A percentile compares a stretch with the other conserved stretches of the same genome.
Conservation (phyloP, 116 monocot species). For the Posidonia oceanica region DNA sequence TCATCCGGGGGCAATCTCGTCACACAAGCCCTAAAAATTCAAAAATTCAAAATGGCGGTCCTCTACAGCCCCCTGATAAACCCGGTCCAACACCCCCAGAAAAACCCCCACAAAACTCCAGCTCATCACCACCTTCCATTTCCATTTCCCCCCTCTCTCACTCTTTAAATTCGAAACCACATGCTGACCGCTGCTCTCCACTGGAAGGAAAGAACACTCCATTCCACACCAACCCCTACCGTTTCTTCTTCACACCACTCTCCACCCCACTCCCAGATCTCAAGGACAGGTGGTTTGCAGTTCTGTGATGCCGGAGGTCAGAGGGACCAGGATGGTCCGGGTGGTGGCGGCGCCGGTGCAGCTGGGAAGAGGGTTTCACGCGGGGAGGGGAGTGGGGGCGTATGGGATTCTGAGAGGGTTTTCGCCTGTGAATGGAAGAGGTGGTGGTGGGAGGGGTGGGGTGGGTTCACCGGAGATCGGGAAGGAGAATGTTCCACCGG, state of each 20-base stretch:
- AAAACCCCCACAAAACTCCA: neutral
- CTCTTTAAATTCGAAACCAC: too few relatives aligned
- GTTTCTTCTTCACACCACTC: too few relatives aligned
- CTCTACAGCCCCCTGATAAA: neutral
- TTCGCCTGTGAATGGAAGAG: neutral
- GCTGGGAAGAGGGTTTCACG: neutral
- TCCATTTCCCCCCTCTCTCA: too few relatives aligned
- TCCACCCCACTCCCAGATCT: too few relatives aligned
- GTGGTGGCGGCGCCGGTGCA: too few relatives aligned
- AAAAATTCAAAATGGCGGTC: neutral
- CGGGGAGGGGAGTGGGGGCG: neutral
- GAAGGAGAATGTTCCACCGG: conserved; percentile 44
- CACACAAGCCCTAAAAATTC: neutral
- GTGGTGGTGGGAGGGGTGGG: neutral
- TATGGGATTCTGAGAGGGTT: conserved; percentile 1
- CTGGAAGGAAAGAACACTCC: too few relatives aligned
- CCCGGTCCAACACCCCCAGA: neutral
- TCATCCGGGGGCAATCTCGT: conserved; percentile 7
- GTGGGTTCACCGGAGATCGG: conserved; percentile 12
- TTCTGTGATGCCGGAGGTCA: too few relatives aligned
- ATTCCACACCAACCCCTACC: too few relatives aligned
- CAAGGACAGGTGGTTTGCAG: too few relatives aligned
- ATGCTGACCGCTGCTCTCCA: too few relatives aligned
- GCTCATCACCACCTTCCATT: too few relatives aligned
- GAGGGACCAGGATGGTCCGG: neutral